phyloP scores from a whole-genome alignment of 768 basidiomycete genomes.

The Tulasnella sp. region DNA sequence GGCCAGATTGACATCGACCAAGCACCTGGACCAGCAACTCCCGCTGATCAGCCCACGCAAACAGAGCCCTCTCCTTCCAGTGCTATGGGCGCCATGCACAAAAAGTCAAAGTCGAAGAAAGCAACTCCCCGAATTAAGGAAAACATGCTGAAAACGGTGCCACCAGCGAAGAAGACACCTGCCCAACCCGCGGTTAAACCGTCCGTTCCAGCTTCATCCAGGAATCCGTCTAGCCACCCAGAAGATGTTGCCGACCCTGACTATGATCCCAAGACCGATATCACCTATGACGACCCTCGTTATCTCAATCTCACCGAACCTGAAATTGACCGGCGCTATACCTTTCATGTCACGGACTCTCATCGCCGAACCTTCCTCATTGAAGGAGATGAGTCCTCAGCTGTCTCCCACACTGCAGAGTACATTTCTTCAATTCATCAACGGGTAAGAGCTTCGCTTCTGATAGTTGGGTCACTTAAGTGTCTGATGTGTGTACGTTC shows the following conservation, averaged over 20 bases:
- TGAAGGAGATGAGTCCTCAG: neutral
- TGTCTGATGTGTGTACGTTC: too few relatives aligned
- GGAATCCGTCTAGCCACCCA: too few relatives aligned
- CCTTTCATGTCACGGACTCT: neutral
- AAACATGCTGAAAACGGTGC: neutral
- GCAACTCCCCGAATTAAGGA: neutral
- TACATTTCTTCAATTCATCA: neutral
- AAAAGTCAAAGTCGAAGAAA: neutral
- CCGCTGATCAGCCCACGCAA: neutral
- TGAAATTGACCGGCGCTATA: neutral
- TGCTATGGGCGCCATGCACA: too few relatives aligned
- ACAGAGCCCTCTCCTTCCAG: neutral
- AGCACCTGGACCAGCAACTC: neutral
- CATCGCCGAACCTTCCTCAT: neutral
- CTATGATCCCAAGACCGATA: neutral
- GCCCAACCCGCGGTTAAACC: neutral
- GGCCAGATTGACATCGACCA: neutral
- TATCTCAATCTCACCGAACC: neutral
- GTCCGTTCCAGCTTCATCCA: neutral
- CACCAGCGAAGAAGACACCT: neutral
- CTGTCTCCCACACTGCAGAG: neutral
- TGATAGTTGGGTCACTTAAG: too few relatives aligned
- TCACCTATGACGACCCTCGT: neutral
- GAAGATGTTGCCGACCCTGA: neutral
- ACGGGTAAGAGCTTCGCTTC: too few relatives aligned